Evolutionary conservation across 2,329 filamentous ascomycete species (phyloP).

Genomic region (Capronia epimyces): DNA sequence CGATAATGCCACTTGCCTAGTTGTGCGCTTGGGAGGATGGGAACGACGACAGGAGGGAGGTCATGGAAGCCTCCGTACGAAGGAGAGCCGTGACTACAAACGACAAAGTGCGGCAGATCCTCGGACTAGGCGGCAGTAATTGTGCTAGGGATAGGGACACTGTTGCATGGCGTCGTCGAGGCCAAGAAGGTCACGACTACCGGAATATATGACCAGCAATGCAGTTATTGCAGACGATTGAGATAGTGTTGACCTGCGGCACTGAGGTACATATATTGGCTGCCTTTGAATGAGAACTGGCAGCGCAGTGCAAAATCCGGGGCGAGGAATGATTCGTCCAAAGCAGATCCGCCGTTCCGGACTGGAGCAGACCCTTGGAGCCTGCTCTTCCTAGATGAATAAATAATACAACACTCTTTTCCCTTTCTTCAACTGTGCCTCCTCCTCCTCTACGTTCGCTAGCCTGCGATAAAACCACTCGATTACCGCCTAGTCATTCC

Average conservation of each 20-base stretch:
- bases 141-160: neutral
- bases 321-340: conserved; percentile 1
- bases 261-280: neutral
- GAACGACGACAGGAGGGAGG: conserved; percentile 69
- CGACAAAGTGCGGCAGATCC: conserved; percentile 76
- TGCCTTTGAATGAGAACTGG: neutral
- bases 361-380: neutral
- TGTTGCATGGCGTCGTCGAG: neutral
- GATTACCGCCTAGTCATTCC: neutral
- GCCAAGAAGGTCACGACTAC: no score
- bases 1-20: conserved; percentile 60
- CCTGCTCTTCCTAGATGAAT: neutral
- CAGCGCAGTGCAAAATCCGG: neutral
- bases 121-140: conserved; percentile 54
- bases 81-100: conserved; percentile 81
- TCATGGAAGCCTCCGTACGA: conserved; percentile 80
- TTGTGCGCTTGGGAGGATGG: conserved; percentile 60
- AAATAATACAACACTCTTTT: neutral
- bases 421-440: neutral
- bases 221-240: no score
- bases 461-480: neutral
- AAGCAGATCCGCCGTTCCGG: conserved; percentile 1
- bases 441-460: no score
- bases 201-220: no score
- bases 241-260: neutral